These are phyloP conservation scores for Juncus effusus DNA, from an alignment of 176 grass and related monocot species.

Conservation along the genomic window DNA sequence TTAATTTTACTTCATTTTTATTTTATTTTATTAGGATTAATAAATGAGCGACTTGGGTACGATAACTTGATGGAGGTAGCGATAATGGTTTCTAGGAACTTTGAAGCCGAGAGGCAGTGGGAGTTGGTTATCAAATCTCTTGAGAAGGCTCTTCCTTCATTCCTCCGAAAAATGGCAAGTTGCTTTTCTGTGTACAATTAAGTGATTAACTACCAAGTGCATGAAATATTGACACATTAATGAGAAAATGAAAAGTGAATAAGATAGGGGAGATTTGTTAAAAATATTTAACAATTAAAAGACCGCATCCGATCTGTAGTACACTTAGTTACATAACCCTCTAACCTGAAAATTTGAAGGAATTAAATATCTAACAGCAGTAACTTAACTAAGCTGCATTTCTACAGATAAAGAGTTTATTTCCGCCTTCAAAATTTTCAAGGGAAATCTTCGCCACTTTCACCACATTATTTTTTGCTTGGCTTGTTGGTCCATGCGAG, in stretches of 20 bases:
- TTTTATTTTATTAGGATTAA: constrained; percentile 38
- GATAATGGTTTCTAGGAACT: constrained; percentile 41
- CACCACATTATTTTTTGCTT: constrained; percentile 84
- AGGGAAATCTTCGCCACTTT: constrained; percentile 73
- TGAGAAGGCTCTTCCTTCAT: constrained; percentile 47
- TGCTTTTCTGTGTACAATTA: not conserved
- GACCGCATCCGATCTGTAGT: no score
- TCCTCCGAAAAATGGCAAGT: constrained; percentile 73
- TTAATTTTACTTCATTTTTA: not conserved
- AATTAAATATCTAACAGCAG: no score
- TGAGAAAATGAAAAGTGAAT: no score
- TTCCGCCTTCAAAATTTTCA: constrained; percentile 72
- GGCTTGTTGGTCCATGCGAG: constrained; percentile 86
- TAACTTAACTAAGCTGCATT: not conserved
- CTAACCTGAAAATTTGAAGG: no score
- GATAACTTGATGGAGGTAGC: constrained; percentile 65
- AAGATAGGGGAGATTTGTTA: no score
- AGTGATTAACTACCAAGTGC: no score
- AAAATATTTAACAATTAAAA: no score
- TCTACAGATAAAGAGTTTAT: constrained; percentile 70
- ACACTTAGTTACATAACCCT: no score
- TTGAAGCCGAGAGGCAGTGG: constrained; percentile 43
- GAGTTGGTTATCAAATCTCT: constrained; percentile 54
- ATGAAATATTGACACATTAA: no score
- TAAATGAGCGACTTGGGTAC: constrained; percentile 61